phyloP scores from a whole-genome alignment of 2,329 filamentous ascomycete genomes.

The Trichoderma asperellum region DNA sequence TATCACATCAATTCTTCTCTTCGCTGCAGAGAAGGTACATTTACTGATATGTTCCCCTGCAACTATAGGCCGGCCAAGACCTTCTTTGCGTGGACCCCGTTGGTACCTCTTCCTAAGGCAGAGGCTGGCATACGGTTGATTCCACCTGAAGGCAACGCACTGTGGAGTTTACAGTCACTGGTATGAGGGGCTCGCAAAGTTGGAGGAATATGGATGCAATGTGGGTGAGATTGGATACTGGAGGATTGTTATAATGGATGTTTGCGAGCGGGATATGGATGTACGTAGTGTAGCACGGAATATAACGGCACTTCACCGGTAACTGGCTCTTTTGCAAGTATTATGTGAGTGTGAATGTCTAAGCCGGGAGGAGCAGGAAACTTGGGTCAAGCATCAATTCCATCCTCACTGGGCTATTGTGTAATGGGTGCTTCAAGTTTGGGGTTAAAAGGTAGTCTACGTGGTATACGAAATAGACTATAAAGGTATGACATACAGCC shows the following conservation, averaged over 20 bases:
- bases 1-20: background rate
- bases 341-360: background rate
- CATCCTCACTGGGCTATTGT: no score
- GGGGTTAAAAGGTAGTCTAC: no score
- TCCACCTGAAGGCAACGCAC: no score
- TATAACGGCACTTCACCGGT: background rate
- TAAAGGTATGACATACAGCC: no score
- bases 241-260: background rate
- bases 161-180: background rate
- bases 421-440: no score
- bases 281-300: background rate
- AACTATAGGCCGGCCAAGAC: background rate
- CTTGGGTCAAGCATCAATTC: no score
- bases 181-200: background rate
- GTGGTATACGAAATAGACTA: no score
- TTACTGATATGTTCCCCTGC: background rate
- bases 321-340: background rate
- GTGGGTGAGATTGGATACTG: background rate
- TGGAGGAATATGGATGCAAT: background rate
- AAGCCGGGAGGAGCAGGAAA: background rate
- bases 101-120: background rate
- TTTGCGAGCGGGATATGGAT: conserved; percentile 6
- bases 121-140: background rate
- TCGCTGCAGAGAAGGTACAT: no score
- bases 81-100: background rate